These are phyloP conservation scores for Chenopodium berlandieri DNA, from an alignment of 148 eudicot genomes.

Conservation along the genomic window DNA sequence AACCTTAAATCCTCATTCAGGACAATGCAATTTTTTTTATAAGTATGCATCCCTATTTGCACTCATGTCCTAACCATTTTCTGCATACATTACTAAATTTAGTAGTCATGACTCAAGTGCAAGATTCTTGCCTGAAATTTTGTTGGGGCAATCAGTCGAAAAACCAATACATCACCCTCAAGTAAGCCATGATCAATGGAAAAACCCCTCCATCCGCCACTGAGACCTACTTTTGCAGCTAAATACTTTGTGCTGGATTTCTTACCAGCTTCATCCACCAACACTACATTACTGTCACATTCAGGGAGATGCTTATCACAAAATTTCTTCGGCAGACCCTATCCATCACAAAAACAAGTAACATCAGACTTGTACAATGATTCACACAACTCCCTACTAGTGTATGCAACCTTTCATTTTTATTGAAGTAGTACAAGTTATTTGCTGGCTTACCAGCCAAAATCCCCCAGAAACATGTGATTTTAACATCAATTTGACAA, in stretches of 20 bases:
- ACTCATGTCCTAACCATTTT: background rate
- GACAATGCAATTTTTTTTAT: no score
- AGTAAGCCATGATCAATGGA: slow-evolving; percentile 30
- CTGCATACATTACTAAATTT: background rate
- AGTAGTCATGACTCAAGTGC: background rate
- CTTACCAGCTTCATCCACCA: slow-evolving; percentile 36
- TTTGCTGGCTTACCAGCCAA: slow-evolving; percentile 37
- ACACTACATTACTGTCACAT: slow-evolving; percentile 9
- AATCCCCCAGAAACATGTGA: slow-evolving; percentile 36
- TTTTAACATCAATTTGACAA: slow-evolving; percentile 34
- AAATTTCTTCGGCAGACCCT: slow-evolving; percentile 37
- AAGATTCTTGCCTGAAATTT: slow-evolving; percentile 28
- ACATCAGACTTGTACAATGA: background rate
- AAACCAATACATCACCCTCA: slow-evolving; percentile 37
- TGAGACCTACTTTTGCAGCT: slow-evolving; percentile 31
- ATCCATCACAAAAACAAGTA: slow-evolving; percentile 15
- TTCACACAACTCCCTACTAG: background rate
- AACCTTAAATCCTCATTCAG: background rate
- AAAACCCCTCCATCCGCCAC: slow-evolving; percentile 44
- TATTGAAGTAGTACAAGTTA: background rate
- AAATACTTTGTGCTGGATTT: slow-evolving; percentile 24
- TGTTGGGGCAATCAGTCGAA: slow-evolving; percentile 26
- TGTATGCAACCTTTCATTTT: no score
- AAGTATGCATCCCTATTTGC: background rate
- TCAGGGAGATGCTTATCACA: slow-evolving; percentile 31